A percentile compares a stretch with the other conserved stretches of the same genome.
phyloP scores from a whole-genome alignment of 257 asterid genomes.

The Coffea eugenioides region DNA sequence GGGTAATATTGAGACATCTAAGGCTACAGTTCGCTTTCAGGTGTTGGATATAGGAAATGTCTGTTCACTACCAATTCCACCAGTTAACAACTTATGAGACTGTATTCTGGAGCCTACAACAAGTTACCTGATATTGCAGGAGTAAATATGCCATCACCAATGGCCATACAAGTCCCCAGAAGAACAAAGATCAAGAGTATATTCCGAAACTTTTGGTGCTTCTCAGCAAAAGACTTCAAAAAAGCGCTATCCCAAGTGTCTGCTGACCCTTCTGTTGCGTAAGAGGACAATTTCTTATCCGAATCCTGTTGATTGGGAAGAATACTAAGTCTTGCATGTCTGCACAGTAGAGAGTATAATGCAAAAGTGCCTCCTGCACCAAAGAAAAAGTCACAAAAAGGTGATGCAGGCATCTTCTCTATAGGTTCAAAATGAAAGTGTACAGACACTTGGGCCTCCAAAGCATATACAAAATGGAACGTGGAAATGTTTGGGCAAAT shows the following conservation, averaged over 20 bases:
- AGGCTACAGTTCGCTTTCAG: not conserved
- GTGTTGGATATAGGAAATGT: not conserved
- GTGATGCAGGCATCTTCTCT: not conserved
- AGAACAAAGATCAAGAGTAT: slow-evolving; percentile 36
- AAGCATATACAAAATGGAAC: not conserved
- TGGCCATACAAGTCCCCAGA: slow-evolving; percentile 44
- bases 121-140: slow-evolving; percentile 46
- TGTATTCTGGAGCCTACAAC: not conserved
- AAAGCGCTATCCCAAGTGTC: slow-evolving; percentile 22
- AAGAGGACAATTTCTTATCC: slow-evolving; percentile 37
- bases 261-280: slow-evolving; percentile 22
- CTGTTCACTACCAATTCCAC: not conserved
- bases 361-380: slow-evolving; percentile 47
- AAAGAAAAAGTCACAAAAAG: not conserved
- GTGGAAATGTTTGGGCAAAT: not conserved
- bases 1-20: not conserved
- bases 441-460: not conserved
- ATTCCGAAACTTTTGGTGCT: slow-evolving; percentile 27
- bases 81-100: not conserved
- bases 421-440: not conserved
- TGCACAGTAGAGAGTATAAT: slow-evolving; percentile 42
- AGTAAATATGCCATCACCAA: slow-evolving; percentile 46
- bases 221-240: slow-evolving; percentile 36
- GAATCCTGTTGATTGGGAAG: slow-evolving; percentile 43
- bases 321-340: slow-evolving; percentile 42